Conservation (phyloP, 331 rosid species). For the Erythrophleum ivorense region DNA sequence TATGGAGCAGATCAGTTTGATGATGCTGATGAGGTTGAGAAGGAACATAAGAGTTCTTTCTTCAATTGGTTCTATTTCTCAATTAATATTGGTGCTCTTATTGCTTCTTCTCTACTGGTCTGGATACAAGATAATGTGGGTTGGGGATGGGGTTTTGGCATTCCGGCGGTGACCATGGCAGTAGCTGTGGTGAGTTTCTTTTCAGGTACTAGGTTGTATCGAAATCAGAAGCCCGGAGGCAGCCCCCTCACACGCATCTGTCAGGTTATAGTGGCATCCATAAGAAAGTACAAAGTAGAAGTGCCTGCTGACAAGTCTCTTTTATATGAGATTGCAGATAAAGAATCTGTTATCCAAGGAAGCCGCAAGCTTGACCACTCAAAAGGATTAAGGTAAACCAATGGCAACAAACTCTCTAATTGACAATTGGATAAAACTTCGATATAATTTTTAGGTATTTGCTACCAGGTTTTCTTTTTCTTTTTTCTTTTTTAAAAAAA, state of each 20-base stretch:
- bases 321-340: conserved; percentile 43
- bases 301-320: conserved; percentile 41
- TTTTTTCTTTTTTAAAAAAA: no score
- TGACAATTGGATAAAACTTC: background rate
- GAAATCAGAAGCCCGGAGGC: conserved; percentile 52
- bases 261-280: conserved; percentile 50
- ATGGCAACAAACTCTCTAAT: background rate
- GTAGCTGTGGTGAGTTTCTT: conserved; percentile 50
- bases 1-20: conserved; percentile 50
- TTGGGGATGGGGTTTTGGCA: conserved; percentile 54
- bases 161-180: conserved; percentile 50
- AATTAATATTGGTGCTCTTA: conserved; percentile 49
- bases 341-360: conserved; percentile 47
- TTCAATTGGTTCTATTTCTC: conserved; percentile 55
- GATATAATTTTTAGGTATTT: background rate
- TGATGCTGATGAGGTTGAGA: conserved; percentile 47
- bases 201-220: conserved; percentile 45
- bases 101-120: conserved; percentile 49
- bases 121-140: conserved; percentile 46
- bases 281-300: conserved; percentile 32
- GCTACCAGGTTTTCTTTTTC: background rate
- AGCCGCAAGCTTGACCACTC: conserved; percentile 54
- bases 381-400: conserved; percentile 45
- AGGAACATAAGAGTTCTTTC: conserved; percentile 50
- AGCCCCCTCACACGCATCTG: conserved; percentile 46